These are phyloP conservation scores for Vanilla planifolia DNA, from an alignment of 106 monocot species.

Conservation along the genomic window DNA sequence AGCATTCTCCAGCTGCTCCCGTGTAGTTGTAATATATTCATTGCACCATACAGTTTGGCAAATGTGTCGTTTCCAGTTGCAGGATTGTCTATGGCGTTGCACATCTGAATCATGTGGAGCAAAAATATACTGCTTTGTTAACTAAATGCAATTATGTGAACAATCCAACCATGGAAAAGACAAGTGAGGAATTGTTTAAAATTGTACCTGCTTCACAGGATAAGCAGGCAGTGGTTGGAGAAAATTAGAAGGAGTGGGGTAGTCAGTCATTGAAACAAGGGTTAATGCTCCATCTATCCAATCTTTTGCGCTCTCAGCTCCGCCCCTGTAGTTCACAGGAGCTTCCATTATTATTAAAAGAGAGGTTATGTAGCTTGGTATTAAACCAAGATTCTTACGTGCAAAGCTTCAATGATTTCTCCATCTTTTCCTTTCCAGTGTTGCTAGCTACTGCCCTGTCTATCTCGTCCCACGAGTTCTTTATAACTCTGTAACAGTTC, in stretches of 20 bases:
- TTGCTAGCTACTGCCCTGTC: not conserved
- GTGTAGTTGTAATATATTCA: conserved; percentile 43
- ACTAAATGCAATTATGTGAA: too few relatives aligned
- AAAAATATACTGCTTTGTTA: too few relatives aligned
- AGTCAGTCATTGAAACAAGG: conserved; percentile 42
- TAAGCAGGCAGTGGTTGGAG: conserved; percentile 29
- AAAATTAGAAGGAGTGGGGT: conserved; percentile 36
- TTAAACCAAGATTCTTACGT: conserved; percentile 14
- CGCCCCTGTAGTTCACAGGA: not conserved
- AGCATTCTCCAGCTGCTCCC: conserved; percentile 11
- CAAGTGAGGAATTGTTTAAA: not conserved
- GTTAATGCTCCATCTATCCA: conserved; percentile 26
- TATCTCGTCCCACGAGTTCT: conserved; percentile 36
- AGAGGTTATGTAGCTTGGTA: not conserved
- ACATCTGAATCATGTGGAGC: conserved; percentile 29
- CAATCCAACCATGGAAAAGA: not conserved
- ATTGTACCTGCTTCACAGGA: conserved; percentile 36
- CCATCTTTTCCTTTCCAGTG: conserved; percentile 12
- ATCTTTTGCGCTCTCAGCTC: not conserved
- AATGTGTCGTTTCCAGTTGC: conserved; percentile 20
- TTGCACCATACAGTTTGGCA: conserved; percentile 21
- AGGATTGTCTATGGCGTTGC: conserved; percentile 39
- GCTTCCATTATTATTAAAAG: too few relatives aligned
- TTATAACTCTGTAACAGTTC: conserved; percentile 38
- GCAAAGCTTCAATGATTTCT: conserved; percentile 32